A percentile compares a stretch with the other conserved stretches of the same genome.
Evolutionary conservation across 2,329 filamentous ascomycete genomes (phyloP).

Genomic region (Orbilia brochopaga): DNA sequence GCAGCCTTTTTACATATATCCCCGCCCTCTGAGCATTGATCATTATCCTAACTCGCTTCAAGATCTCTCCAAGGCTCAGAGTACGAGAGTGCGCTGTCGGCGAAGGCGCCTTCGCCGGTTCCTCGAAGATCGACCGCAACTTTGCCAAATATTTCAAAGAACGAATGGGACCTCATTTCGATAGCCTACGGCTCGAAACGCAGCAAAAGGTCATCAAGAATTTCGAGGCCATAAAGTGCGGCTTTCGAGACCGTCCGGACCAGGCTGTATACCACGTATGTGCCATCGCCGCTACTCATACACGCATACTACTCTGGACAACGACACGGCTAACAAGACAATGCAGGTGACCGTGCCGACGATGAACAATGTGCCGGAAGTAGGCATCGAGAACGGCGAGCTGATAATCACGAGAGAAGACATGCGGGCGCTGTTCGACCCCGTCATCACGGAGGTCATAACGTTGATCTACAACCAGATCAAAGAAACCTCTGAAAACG

Average conservation of each 20-base stretch:
- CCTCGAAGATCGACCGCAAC: constrained; percentile 44
- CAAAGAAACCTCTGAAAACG: constrained; percentile 47
- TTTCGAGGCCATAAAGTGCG: constrained; percentile 52
- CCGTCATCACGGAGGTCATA: constrained; percentile 52
- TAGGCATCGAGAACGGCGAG: constrained; percentile 45
- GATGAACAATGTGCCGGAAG: constrained; percentile 46
- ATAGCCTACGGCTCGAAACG: constrained; percentile 33
- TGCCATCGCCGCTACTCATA: not conserved
- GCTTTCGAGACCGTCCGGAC: constrained; percentile 50
- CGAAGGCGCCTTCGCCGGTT: constrained; percentile 44
- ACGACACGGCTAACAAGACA: not conserved
- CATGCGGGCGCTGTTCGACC: constrained; percentile 53
- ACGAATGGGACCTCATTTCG: constrained; percentile 45
- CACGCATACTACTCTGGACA: not conserved
- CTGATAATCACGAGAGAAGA: constrained; percentile 51
- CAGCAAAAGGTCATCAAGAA: constrained; percentile 51
- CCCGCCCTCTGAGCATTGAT: no score
- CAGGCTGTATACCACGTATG: constrained; percentile 43
- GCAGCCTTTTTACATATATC: not conserved
- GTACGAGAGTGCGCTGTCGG: constrained; percentile 49
- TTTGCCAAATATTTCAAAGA: constrained; percentile 42
- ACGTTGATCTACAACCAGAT: constrained; percentile 52
- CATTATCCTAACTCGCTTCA: constrained; percentile 11
- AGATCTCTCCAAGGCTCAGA: constrained; percentile 43
- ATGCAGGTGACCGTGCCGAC: constrained; percentile 48